A percentile compares a stretch with the other conserved stretches of the same genome.
Evolutionary conservation across 2,329 filamentous ascomycete genomes (phyloP).

Genomic region (Lasiodiplodia sp.): DNA sequence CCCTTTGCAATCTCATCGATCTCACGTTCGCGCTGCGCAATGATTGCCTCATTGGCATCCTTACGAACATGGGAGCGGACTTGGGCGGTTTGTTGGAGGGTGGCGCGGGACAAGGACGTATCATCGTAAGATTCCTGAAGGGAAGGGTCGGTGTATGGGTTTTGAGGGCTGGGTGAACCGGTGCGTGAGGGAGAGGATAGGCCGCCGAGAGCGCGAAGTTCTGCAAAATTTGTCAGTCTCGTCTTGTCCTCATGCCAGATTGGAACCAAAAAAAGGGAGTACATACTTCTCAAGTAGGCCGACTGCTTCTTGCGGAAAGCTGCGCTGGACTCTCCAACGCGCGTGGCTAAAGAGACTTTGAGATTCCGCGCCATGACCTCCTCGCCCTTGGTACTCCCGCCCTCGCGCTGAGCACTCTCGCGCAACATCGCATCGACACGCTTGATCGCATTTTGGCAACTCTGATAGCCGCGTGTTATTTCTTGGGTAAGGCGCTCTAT

Average conservation of each 20-base stretch:
- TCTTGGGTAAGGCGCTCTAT: slow-evolving; percentile 91
- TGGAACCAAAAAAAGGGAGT: neutral
- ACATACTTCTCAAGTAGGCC: slow-evolving; percentile 87
- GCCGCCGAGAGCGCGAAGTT: slow-evolving; percentile 55
- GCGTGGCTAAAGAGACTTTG: slow-evolving; percentile 85
- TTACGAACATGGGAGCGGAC: slow-evolving; percentile 63
- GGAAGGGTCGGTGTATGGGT: slow-evolving; percentile 82
- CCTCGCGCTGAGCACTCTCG: slow-evolving; percentile 73
- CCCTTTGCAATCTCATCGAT: slow-evolving; percentile 98
- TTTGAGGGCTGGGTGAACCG: slow-evolving; percentile 58
- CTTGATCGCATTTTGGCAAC: slow-evolving; percentile 88
- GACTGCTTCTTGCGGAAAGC: slow-evolving; percentile 97
- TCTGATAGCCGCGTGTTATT: slow-evolving; percentile 87
- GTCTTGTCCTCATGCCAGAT: neutral
- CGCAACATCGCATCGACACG: slow-evolving; percentile 85
- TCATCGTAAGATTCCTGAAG: slow-evolving; percentile 89
- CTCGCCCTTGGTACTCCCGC: slow-evolving; percentile 79
- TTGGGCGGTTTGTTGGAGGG: slow-evolving; percentile 79
- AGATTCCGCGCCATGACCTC: slow-evolving; percentile 97
- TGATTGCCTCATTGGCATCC: slow-evolving; percentile 75
- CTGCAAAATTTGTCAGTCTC: slow-evolving; percentile 38
- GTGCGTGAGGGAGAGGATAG: slow-evolving; percentile 56
- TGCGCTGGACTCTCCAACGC: slow-evolving; percentile 91
- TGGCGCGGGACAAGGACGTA: slow-evolving; percentile 87
- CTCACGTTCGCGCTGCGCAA: slow-evolving; percentile 91